A percentile compares a stretch with the other conserved stretches of the same genome.
phyloP scores from a whole-genome alignment of 345 rosid species.

The Aquilaria yunnanensis region DNA sequence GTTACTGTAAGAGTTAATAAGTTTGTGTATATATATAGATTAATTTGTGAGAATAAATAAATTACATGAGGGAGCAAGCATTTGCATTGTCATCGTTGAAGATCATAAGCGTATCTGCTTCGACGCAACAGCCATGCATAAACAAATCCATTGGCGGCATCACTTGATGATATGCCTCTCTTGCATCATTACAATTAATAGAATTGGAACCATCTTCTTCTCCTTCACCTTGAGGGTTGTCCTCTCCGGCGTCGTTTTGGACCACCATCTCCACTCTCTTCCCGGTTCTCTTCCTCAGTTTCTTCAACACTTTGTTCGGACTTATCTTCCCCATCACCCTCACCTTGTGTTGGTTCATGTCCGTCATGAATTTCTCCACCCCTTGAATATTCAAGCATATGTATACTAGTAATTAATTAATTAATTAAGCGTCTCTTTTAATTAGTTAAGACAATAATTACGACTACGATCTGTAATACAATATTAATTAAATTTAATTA shows the following conservation, averaged over 20 bases:
- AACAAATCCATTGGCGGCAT: neutral
- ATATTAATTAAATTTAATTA: neutral
- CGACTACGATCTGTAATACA: no score
- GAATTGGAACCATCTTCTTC: neutral
- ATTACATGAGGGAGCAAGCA: constrained; percentile 47
- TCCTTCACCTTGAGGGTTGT: neutral
- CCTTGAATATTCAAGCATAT: constrained; percentile 23
- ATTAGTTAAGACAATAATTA: no score
- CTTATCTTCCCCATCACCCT: constrained; percentile 50
- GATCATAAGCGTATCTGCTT: constrained; percentile 25
- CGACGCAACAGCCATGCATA: constrained; percentile 14
- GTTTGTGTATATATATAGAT: no score
- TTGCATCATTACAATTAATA: neutral
- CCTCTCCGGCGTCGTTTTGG: constrained; percentile 18
- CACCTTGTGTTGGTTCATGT: constrained; percentile 59
- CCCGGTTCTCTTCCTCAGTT: constrained; percentile 61
- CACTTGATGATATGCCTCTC: neutral
- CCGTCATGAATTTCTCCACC: constrained; percentile 59
- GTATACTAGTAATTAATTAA: neutral
- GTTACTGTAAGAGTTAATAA: no score
- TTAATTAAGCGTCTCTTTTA: neutral
- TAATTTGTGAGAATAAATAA: no score
- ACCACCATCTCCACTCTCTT: constrained; percentile 46
- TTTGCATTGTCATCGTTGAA: constrained; percentile 78
- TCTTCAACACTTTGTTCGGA: constrained; percentile 55